Evolutionary conservation across 176 grass and related monocot species (phyloP), one percentile per base, ranked within the genome.

Genomic region (Ensete ventricosum): DNA sequence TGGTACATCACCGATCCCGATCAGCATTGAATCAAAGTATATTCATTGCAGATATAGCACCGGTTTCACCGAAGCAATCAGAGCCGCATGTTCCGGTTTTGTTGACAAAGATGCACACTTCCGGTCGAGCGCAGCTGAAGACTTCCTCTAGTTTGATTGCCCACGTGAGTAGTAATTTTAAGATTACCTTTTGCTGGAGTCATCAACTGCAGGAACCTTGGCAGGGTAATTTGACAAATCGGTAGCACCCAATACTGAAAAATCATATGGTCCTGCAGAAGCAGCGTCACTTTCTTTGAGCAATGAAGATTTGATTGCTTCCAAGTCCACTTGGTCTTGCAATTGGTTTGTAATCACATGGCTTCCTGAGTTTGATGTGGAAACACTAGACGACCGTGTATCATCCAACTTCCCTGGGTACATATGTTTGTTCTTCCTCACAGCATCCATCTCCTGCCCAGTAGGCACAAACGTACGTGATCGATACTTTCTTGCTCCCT

Each of bases 281-380:
- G 81, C 54, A 43, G 87, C 90, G 1, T 83, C 84, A 71, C 84
- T 91, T 75, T 94, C 83, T 79, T 82, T 94, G 64, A 94, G 66
- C 62, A 89, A 78, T 52, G 95, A 94, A 14, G 87, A 84, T 68
- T 91, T 99, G n/a, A 92, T 89, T 26, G 87, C 86, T 59, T 99
- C 95, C 34, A 84, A 81, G 80, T 99, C 84, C 50, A 62, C 80
- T 53, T 79, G 84, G 55, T 79, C 66, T 27, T 52, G 76, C 2
- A 17, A n/a, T 2, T 55, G 53, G 57, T 54, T n/a, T 12, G 80
- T 50, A 60, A n/a, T 50, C 17, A 49, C 26, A 76, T 60, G 72
- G 29, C 63, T 69, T 59, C 51, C 69, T 17, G 73, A 24, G 69
- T 74, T 53, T 23, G 82, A 78, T 24, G 67, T 77, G 55, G 85